Evolutionary conservation across 805 yeast genomes (phyloP), one percentile per base, ranked within the genome.

Genomic region (Sugiyamaella smithiae): DNA sequence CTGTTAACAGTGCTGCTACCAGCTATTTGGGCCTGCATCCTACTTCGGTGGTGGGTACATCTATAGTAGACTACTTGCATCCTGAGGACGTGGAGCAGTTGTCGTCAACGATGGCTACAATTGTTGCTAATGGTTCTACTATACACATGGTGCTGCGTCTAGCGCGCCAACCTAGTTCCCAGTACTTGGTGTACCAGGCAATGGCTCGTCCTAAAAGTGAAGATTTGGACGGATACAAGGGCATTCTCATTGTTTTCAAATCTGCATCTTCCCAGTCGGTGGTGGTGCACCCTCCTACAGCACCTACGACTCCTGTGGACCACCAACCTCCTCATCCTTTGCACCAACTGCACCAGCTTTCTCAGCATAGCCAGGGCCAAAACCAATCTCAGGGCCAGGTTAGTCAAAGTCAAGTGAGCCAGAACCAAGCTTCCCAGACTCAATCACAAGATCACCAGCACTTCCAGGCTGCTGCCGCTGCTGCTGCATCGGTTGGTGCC

Each of bases 61-160:
- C 43, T 26, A 40, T 53, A 24, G 28, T 42, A 26, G 57, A 53
- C 47, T 49, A 43, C 46, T 11, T 57, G 35, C 60, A 55, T 29
- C 56, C 57, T 14, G 47, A 51, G 17, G 60, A 57, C 32, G 28
- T 55, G 23, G 56, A 52, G 14, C 40, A 25, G 25, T 51, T 53
- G 36, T 42, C 45, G 25, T 42, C 44, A 12, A 44, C 45, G 17
- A 29, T 55, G 45, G 23, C 37, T 9, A 20, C 48, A 11, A 40
- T 55, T 22, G 42, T 55, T 12, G 20, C 48, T 31, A 32, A 40
- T 16, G 45, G 43, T 8, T 20, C 45, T 14, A 46, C 43, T 11
- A 31, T 49, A 12, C 53, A 50, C 33, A 26, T 48, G 55, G 33
- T 50, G 9, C 33, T 45, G 40, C 45, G 55, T 16, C 47, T 57